Base-by-base conservation (phyloP, 2,329 filamentous ascomycete species). In the Colletotrichum musae region DNA sequence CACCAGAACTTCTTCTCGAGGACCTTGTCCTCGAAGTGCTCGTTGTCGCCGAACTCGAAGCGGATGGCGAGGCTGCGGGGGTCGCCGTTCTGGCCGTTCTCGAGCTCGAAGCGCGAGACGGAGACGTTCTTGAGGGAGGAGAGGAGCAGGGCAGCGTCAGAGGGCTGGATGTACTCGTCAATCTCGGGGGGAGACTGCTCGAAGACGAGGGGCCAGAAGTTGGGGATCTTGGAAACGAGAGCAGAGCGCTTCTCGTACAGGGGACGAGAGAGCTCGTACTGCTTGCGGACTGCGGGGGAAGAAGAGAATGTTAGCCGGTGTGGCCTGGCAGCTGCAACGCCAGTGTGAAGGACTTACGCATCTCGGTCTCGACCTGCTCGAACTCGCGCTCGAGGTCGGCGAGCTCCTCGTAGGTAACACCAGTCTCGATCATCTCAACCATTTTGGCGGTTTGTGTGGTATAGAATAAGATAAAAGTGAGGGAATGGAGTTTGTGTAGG, bases 161-260 rank as follows among this genome's bases (percentile, higher is more conserved):
- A 88, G 51, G 94, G 92, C 78, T 94, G 91, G 78, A 98, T 92
- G 86, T 92, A 94, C 81, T 94, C 91, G 82, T 97, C 94, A 74
- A 99, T 88, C 72, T 97, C 94, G 54, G 88, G 87, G 2, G 95
- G 94, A 3, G 93, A 91, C 83, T 94, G 92, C 84, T 97, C 93
- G 79, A 98, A 88, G 66, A 98, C 95, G 68, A 97, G 89, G n/a
- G 93, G 87, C 96, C 96, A 98, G 89, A 98, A 99, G 84, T 93
- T 90, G 74, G 90, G 89, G 77, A 98, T 95, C 77, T 91, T 86
- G 72, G 88, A 81, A 72, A 96, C 85, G 72, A 94, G 82, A 74
- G 89, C 87, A 73, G 89, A 86, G 78, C 95, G 94, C 83, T 93
- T 93, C 75, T 88, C 86, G 85, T 94, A 97, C 71, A 97, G 88